These are phyloP conservation scores for Podila minutissima DNA, from an alignment of 192 early-diverging fungal genomes.

Conservation along the genomic window DNA sequence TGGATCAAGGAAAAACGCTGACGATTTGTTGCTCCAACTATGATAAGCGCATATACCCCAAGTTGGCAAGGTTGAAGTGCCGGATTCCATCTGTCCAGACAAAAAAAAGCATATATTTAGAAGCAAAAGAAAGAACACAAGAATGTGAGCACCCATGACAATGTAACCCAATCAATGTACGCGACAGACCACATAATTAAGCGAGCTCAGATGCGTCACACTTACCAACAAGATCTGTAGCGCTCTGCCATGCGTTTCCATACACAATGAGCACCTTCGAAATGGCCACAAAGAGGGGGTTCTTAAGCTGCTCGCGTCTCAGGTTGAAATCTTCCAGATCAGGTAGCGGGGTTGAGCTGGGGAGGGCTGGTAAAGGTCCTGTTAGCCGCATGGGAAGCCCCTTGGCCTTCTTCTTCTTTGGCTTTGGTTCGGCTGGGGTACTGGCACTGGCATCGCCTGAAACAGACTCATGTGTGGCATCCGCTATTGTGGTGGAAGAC, in stretches of 20 bases:
- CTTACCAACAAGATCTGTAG: slow-evolving; percentile 49
- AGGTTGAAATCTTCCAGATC: slow-evolving; percentile 42
- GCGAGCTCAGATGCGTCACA: background rate
- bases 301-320: slow-evolving; percentile 25
- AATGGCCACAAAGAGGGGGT: slow-evolving; percentile 44
- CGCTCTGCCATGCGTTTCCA: slow-evolving; percentile 49
- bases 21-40: background rate
- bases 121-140: background rate
- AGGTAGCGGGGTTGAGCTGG: slow-evolving; percentile 19
- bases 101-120: background rate
- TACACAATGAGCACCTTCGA: slow-evolving; percentile 40
- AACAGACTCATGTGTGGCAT: too few species aligned
- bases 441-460: too few species aligned
- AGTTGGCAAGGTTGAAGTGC: slow-evolving; percentile 41
- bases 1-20: background rate
- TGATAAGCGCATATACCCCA: slow-evolving; percentile 26
- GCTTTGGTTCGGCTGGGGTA: background rate
- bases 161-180: slow-evolving; percentile 1
- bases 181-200: background rate
- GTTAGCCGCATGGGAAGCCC: slow-evolving; percentile 3
- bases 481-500: too few species aligned
- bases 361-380: slow-evolving; percentile 26
- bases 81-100: slow-evolving; percentile 35
- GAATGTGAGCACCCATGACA: background rate
- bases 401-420: slow-evolving; percentile 15